Evolutionary conservation across 805 yeast species (phyloP).

Genomic region (Zygosaccharomyces bailii): DNA sequence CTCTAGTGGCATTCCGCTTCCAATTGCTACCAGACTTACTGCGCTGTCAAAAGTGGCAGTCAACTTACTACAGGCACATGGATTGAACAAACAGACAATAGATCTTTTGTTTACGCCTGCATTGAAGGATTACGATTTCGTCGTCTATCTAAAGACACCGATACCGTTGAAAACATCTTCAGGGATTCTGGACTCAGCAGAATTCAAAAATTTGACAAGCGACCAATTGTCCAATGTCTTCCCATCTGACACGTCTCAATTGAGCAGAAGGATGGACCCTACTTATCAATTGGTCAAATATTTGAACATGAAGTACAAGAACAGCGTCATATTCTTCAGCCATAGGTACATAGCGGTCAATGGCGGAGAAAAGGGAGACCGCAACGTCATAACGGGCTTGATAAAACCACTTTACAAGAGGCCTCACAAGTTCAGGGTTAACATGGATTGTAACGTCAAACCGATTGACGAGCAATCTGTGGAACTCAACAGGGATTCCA

Average conservation of each 20-base stretch:
- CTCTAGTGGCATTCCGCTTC: conserved; percentile 62
- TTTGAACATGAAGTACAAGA: conserved; percentile 59
- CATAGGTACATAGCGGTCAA: conserved; percentile 50
- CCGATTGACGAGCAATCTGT: conserved; percentile 56
- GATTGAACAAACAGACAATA: conserved; percentile 42
- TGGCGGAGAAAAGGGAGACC: conserved; percentile 51
- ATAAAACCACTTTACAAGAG: conserved; percentile 64
- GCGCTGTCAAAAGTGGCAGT: conserved; percentile 78
- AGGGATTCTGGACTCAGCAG: conserved; percentile 53
- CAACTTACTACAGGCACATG: conserved; percentile 48
- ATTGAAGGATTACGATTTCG: conserved; percentile 78
- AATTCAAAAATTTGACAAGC: conserved; percentile 56
- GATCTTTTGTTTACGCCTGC: conserved; percentile 75
- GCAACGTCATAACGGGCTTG: conserved; percentile 71
- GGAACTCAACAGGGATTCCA: conserved; percentile 63
- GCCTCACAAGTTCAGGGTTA: conserved; percentile 72
- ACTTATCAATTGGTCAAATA: conserved; percentile 57
- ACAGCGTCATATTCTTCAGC: conserved; percentile 66
- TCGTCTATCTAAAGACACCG: conserved; percentile 53
- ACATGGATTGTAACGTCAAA: conserved; percentile 66
- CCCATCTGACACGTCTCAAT: conserved; percentile 37
- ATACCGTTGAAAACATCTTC: conserved; percentile 44
- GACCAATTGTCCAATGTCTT: conserved; percentile 30
- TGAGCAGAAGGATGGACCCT: conserved; percentile 56
- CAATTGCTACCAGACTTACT: conserved; percentile 84